Base-by-base conservation (phyloP, 495 filamentous ascomycete species). In the Neohortaea acidophila region DNA sequence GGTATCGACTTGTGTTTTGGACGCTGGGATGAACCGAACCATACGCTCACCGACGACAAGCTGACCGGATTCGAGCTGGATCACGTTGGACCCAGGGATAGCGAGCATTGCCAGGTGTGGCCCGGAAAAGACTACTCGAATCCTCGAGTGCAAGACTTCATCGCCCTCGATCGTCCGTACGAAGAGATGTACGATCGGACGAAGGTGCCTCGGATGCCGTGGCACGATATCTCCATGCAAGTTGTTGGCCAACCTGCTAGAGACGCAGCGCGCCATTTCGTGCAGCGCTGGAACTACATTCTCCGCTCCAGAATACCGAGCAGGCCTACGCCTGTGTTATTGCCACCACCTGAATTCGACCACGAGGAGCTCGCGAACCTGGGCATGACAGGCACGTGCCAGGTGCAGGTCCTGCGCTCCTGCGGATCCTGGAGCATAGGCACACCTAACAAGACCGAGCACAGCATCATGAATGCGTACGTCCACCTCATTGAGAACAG, bases 111-210 rank as follows among this genome's bases (percentile, higher is more conserved):
- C 54, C 89, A 99, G 57, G 66, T 94, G 11, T 99, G 89, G 77
- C 89, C 89, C 7, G 89, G 89, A 11, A 99, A 99, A 57, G 89
- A 99, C 57, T 99, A 99, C 55, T 94, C 85, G 2, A 99, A 99
- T 53, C 91, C 89, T 12, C 70, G 89, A 30, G 83, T 94, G 6
- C 78, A 83, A 42, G 89, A 99, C 56, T 99, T 99, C 57, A 94
- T 83, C 59, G 75, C 78, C 34, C 66, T 99, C 11, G 77, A 89
- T 48, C 89, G 91, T 53, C 89, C 89, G 9, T 99, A 96, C 53
- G 91, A 91, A 48, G 89, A 99, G 57, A 99, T 99, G 89, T 99
- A 99, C 51, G 84, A 96, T 52, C 72, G 89, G 28, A 76, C 75
- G 24, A 75, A 77, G 52, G 67, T 89, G 13, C 83, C 91, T 0